Percentiles rank a stretch among this genome's conserved stretches.
phyloP scores from a whole-genome alignment of 371 early-diverging fungal species.

The Actinomortierella ambigua region DNA sequence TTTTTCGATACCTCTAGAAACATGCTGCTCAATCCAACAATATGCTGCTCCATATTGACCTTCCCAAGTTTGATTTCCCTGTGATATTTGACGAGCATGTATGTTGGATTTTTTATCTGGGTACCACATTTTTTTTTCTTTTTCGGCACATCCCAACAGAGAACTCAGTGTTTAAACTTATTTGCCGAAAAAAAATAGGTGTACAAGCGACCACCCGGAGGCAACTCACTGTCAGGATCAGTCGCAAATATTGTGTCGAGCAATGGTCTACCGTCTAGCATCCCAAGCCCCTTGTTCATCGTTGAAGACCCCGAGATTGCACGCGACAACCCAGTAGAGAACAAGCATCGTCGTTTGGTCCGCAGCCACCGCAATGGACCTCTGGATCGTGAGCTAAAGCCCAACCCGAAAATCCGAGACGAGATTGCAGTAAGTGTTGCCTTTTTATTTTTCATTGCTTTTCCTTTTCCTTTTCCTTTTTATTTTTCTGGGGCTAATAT shows the following conservation, averaged over 20 bases:
- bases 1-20: constrained; percentile 40
- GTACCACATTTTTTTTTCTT: not conserved
- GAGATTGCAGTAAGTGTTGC: constrained; percentile 76
- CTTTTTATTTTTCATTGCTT: not conserved
- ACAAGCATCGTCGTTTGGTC: constrained; percentile 92
- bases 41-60: constrained; percentile 80
- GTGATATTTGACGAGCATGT: constrained; percentile 86
- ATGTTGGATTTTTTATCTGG: constrained; percentile 1
- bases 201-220: too few relatives aligned
- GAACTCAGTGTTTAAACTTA: not conserved
- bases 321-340: constrained; percentile 92
- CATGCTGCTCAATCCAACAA: constrained; percentile 61
- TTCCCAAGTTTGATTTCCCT: constrained; percentile 95
- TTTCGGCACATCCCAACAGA: not conserved
- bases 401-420: constrained; percentile 92
- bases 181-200: too few relatives aligned
- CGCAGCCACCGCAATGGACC: constrained; percentile 91
- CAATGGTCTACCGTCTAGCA: too few relatives aligned
- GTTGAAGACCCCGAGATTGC: constrained; percentile 75
- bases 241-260: too few relatives aligned
- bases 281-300: constrained; percentile 42
- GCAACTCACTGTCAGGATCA: too few relatives aligned
- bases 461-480: too few relatives aligned
- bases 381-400: constrained; percentile 92
- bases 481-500: not conserved